Base-by-base conservation (phyloP, 768 basidiomycete species). In the Mycena kentingensis region DNA sequence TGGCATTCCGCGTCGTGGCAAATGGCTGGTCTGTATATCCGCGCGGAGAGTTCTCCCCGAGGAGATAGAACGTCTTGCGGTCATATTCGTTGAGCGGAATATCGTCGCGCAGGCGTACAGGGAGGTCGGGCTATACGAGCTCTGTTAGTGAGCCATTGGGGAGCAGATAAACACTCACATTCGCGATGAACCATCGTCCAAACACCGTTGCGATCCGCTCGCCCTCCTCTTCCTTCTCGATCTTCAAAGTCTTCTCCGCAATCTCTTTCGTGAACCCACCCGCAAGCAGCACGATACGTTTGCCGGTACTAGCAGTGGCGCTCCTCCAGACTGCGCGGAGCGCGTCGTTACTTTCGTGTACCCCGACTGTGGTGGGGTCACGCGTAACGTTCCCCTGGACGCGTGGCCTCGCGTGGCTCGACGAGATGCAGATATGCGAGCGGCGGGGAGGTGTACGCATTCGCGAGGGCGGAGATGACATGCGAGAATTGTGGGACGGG, bases 21-120 rank as follows among this genome's bases (percentile, higher is more conserved):
- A 67, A 67, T 8, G 63, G 56, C 39, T 63, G 65, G 35, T 72
- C 70, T 2, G 49, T 70, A 54, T 72, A 72, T 18, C 67, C 69
- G 6, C n/a, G 10, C 0, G 67, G 56, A 11, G 51, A 57, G 15
- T 60, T 15, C 44, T 69, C 52, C 22, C 70, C 68, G 2, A 25
- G 11, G 1, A 59, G n/a, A 43, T 66, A 66, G 41, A 64, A 70
- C 8, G 36, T 65, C 3, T 51, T 6, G 11, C 60, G 54, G 29
- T 66, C 61, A 19, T 52, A 58, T 6, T 42, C 48, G 0, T 60
- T 50, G 2, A 72, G 52, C 0, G 63, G 48, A 1, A 68, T 32
- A 26, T 63, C 38, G 29, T 63, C 54, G 32, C 48, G 49, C 3
- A 72, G 46, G 6, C 71, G 63, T n/a, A 50, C 42, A 1, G 70